A percentile compares a stretch with the other conserved stretches of the same genome.
Evolutionary conservation across 2,329 filamentous ascomycete genomes (phyloP).

Genomic region (Exophiala dermatitidis): DNA sequence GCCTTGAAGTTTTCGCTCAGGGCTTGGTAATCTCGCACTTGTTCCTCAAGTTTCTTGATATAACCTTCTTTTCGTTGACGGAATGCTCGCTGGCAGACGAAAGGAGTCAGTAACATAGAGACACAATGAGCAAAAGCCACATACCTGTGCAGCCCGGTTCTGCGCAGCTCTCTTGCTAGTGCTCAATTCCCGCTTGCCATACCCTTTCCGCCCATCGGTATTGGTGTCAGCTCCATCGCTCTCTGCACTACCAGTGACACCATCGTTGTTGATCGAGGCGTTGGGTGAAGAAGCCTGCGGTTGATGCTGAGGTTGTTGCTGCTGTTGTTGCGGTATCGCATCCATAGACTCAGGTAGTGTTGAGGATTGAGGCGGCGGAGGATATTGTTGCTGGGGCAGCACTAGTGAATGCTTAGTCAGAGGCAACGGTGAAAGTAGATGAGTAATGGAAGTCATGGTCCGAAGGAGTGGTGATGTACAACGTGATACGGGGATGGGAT

Average conservation of each 20-base stretch:
- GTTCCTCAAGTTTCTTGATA: slow-evolving; percentile 93
- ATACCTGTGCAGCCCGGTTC: slow-evolving; percentile 91
- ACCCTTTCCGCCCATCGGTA: slow-evolving; percentile 60
- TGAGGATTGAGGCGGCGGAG: slow-evolving; percentile 19
- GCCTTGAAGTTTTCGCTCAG: slow-evolving; percentile 71
- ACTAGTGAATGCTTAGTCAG: slow-evolving; percentile 28
- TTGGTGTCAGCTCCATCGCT: slow-evolving; percentile 40
- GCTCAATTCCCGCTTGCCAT: slow-evolving; percentile 76
- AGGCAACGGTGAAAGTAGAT: slow-evolving; percentile 27
- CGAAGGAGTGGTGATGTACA: slow-evolving; percentile 17
- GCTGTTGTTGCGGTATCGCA: slow-evolving; percentile 19
- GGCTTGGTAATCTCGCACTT: slow-evolving; percentile 71
- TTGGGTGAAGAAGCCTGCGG: slow-evolving; percentile 13
- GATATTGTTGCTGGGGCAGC: slow-evolving; percentile 25
- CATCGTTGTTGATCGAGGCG: slow-evolving; percentile 15
- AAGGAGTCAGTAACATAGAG: neutral
- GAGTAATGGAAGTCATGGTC: slow-evolving; percentile 28
- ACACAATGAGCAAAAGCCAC: neutral
- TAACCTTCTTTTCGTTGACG: slow-evolving; percentile 96
- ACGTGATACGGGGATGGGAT: neutral
- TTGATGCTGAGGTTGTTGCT: too few species aligned
- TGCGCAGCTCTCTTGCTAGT: slow-evolving; percentile 95
- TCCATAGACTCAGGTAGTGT: slow-evolving; percentile 16
- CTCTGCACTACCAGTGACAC: slow-evolving; percentile 33
- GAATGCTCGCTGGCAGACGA: slow-evolving; percentile 68